Evolutionary conservation across 257 asterid species (phyloP), one percentile per base, ranked within the genome.

Genomic region (Salvia miltiorrhiza): DNA sequence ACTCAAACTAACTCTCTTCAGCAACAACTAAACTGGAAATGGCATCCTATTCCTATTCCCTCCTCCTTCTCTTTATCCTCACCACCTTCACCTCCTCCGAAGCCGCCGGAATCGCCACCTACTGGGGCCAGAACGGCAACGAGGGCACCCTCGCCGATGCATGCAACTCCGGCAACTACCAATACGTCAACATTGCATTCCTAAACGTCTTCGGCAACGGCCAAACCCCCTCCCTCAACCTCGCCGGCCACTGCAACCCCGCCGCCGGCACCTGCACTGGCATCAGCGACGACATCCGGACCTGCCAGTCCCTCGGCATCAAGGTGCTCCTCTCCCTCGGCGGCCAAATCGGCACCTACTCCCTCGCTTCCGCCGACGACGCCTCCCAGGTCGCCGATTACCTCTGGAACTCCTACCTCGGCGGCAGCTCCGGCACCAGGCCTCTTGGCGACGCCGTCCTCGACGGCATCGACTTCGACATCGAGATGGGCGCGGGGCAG

Each of bases 121-220:
- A 88, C 78, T 88, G 90, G 93, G 95, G 93, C 61, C 93, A 88
- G 67, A 65, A 76, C 69, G 88, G 86, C 9, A 17, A 33, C 4
- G 90, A 86, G 79, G 90, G 88, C 0, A 39, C 60, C 62, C 76
- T 88, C 14, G 49, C 79, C 26, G 88, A 63, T 3, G 63, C 95
- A 2, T 86, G 95, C 43, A 74, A 78, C 37, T 66, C 89, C 12
- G 82, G 90, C 0, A 53, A 71, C 71, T 86, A 78, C 58, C 70
- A 65, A 16, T 79, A 13, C 57, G 78, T 86, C 30, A 86, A 69
- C 79, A 60, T 86, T 2, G 89, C 77, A 4, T 87, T 86, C 53
- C 52, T 88, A n/a, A 47, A 64, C 0, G 76, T 78, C n/a, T 85
- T 89, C 37, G 93, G 93, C 24, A 40, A 3, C 19, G 83, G 84